Percentiles rank a stretch among this genome's conserved stretches.
Evolutionary conservation across 345 rosid species (phyloP).

Genomic region (Ceriops decandra): DNA sequence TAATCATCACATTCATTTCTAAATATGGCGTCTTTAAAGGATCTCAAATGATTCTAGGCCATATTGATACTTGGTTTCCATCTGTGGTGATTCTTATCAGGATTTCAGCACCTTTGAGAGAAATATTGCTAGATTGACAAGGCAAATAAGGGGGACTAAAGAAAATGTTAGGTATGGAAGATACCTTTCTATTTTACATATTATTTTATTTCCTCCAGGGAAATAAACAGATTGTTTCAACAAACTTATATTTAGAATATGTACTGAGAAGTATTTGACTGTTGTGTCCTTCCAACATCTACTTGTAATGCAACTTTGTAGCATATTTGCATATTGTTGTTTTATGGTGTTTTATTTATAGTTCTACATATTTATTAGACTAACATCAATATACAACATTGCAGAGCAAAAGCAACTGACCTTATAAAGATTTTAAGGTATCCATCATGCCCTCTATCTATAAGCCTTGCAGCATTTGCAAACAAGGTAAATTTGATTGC

Average conservation of each 20-base stretch:
- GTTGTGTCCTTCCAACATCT: background rate
- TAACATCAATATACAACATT: conserved; percentile 8
- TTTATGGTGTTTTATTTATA: background rate
- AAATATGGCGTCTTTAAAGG: background rate
- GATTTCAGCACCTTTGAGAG: conserved; percentile 60
- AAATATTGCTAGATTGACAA: conserved; percentile 53
- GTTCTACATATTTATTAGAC: background rate
- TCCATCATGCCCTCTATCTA: conserved; percentile 69
- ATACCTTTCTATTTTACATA: conserved; percentile 6
- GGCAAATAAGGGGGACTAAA: conserved; percentile 59
- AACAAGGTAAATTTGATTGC: conserved; percentile 56
- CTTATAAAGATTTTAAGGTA: conserved; percentile 61
- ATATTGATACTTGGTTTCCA: background rate
- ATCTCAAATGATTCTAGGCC: background rate
- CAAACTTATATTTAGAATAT: background rate
- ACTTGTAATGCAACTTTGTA: background rate
- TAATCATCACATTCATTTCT: background rate
- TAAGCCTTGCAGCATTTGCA: conserved; percentile 65
- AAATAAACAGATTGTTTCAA: background rate
- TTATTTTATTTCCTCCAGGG: background rate
- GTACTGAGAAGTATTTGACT: background rate
- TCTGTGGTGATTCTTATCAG: conserved; percentile 29
- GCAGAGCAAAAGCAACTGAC: conserved; percentile 71
- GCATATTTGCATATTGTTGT: background rate
- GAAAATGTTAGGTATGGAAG: conserved; percentile 67